These are phyloP conservation scores for Lantana camara DNA, from an alignment of 257 asterid genomes.

Conservation along the genomic window DNA sequence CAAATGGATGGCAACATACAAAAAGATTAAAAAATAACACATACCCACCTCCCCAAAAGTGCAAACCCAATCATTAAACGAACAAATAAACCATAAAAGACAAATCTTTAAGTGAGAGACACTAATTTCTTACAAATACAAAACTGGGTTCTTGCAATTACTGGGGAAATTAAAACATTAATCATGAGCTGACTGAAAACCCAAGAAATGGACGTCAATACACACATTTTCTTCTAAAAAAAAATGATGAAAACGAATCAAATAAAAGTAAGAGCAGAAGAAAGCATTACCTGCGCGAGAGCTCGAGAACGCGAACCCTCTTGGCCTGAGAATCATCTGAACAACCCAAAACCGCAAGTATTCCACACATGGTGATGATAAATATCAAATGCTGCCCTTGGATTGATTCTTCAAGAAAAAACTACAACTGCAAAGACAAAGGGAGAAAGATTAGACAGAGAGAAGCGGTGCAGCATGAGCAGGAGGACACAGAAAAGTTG, in stretches of 20 bases:
- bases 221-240: neutral
- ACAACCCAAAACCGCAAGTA: constrained; percentile 89
- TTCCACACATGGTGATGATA: constrained; percentile 68
- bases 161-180: too few relatives aligned
- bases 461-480: neutral
- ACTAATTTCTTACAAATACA: too few relatives aligned
- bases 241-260: neutral
- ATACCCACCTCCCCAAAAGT: neutral
- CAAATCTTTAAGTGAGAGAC: too few relatives aligned
- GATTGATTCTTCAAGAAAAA: neutral
- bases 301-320: constrained; percentile 97
- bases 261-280: neutral
- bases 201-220: too few relatives aligned
- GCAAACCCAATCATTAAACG: neutral
- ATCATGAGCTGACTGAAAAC: too few relatives aligned
- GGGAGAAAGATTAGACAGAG: neutral
- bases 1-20: neutral
- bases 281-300: constrained; percentile 74
- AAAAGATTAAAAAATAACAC: neutral
- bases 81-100: neutral
- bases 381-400: neutral
- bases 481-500: constrained; percentile 15
- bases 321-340: constrained; percentile 90
- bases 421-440: neutral
- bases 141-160: too few relatives aligned